Evolutionary conservation across 345 rosid genomes (phyloP).

Genomic region (Garcia nutans): DNA sequence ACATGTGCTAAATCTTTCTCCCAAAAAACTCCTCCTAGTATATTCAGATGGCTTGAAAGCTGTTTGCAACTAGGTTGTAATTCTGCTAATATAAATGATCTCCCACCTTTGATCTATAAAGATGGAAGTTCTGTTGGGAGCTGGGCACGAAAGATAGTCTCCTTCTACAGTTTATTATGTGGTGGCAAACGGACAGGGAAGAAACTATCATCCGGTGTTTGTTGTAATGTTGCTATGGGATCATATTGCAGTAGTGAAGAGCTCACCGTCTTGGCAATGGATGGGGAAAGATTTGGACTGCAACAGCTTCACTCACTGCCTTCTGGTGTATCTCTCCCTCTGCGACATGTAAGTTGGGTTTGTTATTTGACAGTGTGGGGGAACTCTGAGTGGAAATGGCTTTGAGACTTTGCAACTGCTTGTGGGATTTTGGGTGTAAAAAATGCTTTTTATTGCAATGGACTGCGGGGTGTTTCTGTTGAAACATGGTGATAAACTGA

Average conservation of each 20-base stretch:
- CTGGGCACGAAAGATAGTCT: conserved; percentile 79
- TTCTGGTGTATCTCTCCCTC: conserved; percentile 85
- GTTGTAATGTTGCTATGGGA: conserved; percentile 75
- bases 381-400: conserved; percentile 1
- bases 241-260: conserved; percentile 73
- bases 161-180: conserved; percentile 75
- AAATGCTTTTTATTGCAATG: not conserved
- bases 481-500: not conserved
- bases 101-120: conserved; percentile 66
- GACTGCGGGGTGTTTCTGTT: not conserved
- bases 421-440: not conserved
- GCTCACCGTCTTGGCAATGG: conserved; percentile 87
- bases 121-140: conserved; percentile 69
- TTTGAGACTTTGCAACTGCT: not conserved
- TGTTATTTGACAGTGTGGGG: not conserved
- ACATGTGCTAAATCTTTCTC: conserved; percentile 33
- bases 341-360: conserved; percentile 79
- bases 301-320: conserved; percentile 84
- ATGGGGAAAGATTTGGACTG: conserved; percentile 91
- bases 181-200: conserved; percentile 68
- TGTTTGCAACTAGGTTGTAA: conserved; percentile 67
- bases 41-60: conserved; percentile 85
- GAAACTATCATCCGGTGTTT: conserved; percentile 70
- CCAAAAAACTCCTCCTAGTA: conserved; percentile 62
- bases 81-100: conserved; percentile 53